phyloP scores from a whole-genome alignment of 495 filamentous ascomycete species.

The Penicillium coprophilum region DNA sequence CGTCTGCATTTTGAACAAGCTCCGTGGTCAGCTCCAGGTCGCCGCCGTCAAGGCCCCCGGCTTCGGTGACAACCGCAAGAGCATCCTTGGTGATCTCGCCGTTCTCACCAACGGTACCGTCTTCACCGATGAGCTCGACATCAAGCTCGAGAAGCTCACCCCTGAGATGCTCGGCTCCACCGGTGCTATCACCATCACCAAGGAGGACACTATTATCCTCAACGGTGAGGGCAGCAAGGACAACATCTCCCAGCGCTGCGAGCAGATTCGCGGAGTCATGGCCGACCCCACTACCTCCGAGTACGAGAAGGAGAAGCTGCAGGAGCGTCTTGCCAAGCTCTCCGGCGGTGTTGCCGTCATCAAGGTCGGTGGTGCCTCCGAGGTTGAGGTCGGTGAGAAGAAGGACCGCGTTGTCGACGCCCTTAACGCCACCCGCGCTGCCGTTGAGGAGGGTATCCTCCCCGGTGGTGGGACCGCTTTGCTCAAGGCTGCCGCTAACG shows the following conservation, averaged over 20 bases:
- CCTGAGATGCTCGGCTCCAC: constrained; percentile 94
- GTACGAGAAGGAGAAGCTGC: constrained; percentile 99
- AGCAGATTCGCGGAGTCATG: constrained; percentile 98
- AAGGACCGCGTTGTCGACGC: constrained; percentile 99
- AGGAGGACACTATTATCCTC: constrained; percentile 98
- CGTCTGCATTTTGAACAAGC: constrained; percentile 99
- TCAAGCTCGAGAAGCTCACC: constrained; percentile 98
- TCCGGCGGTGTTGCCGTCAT: constrained; percentile 99
- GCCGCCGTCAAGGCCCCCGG: constrained; percentile 98
- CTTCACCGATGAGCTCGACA: constrained; percentile 96
- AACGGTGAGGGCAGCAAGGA: constrained; percentile 98
- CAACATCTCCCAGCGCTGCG: constrained; percentile 87
- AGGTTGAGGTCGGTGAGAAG: constrained; percentile 99
- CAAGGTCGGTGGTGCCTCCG: constrained; percentile 95
- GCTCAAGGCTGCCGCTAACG: constrained; percentile 92
- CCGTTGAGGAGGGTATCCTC: constrained; percentile 97
- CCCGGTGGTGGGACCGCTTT: constrained; percentile 97
- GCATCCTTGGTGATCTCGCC: constrained; percentile 92
- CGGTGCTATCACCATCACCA: constrained; percentile 98
- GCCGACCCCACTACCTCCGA: constrained; percentile 88
- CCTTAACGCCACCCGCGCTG: constrained; percentile 95
- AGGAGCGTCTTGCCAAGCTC: constrained; percentile 98
- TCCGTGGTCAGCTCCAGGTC: constrained; percentile 97
- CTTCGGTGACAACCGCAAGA: constrained; percentile 99
- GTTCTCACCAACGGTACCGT: constrained; percentile 95